Base-by-base conservation (phyloP, 805 yeast genomes). In the Peterozyma toletana region DNA sequence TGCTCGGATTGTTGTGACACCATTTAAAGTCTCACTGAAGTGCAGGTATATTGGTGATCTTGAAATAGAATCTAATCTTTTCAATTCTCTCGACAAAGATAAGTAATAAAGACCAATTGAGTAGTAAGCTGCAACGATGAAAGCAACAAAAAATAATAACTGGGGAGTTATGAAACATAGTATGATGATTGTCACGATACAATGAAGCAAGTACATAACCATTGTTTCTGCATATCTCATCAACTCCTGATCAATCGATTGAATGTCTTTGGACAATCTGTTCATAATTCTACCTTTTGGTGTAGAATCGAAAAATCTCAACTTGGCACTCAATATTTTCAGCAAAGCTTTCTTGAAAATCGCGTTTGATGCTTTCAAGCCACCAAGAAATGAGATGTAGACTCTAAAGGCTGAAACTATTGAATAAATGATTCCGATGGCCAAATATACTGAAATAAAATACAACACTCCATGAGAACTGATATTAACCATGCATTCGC, bases 271-370 rank as follows among this genome's bases (percentile, higher is more conserved):
- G 5, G 93, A 82, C 59, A 86, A 86, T 56, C 95, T 69, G 65
- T 86, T 86, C 59, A 86, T 64, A 43, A 86, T 76, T 62, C 95
- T 73, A 30, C 95, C 95, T 48, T 84, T 78, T 42, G 95, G 95
- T 0, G 95, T 86, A 4, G 90, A 82, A 59, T 86, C 95, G 54
- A 86, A 86, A 61, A 86, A 86, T n/a, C 83, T 69, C 91, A 86
- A 85, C 45, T 93, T 91, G 0, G 93, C 87, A 50, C 85, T 70
- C 44, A 86, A 62, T 3, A 86, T 87, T 9, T 35, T 30, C 18
- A 17, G 57, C 54, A 86, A 69, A n/a, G 85, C 75, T 30, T 65
- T 66, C 46, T 72, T 68, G 62, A 87, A 87, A 42, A 87, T 68
- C 47, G 68, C 69, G 56, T 80, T 74, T 6, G 95, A 80, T 9